A percentile compares a stretch with the other conserved stretches of the same genome.
Conservation (phyloP, 495 filamentous ascomycete genomes). For the Hypoxylon fuscum region DNA sequence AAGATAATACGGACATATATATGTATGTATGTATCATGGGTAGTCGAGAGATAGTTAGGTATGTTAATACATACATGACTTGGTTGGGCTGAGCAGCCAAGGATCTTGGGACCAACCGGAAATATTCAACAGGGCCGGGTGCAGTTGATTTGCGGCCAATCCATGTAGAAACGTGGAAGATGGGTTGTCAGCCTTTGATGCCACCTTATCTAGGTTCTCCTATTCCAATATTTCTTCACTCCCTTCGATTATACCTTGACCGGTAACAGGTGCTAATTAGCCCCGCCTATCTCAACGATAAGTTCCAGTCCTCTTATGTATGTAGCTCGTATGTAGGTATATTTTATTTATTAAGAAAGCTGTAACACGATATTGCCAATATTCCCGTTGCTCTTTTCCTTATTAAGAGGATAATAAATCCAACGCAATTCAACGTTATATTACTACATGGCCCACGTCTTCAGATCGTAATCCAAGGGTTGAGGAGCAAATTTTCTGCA, state of each 20-base stretch:
- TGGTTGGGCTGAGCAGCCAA: conserved; percentile 29
- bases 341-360: not conserved
- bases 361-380: not conserved
- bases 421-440: not conserved
- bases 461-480: too few species aligned
- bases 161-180: conserved; percentile 41
- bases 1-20: too few species aligned
- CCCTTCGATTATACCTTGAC: conserved; percentile 16
- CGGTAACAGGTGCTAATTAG: conserved; percentile 3
- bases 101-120: conserved; percentile 31
- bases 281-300: too few species aligned
- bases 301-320: too few species aligned
- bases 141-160: conserved; percentile 30
- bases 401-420: not conserved
- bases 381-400: not conserved
- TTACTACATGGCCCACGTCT: too few species aligned
- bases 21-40: too few species aligned
- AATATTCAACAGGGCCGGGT: conserved; percentile 33
- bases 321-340: too few species aligned
- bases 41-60: conserved; percentile 13
- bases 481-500: too few species aligned
- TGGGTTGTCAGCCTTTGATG: conserved; percentile 24
- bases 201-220: conserved; percentile 12
- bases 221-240: conserved; percentile 10
- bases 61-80: conserved; percentile 8